Percentiles rank a stretch among this genome's conserved stretches.
phyloP scores from a whole-genome alignment of 1,284 basidiomycete species.

The Sanghuangporus baumii region DNA sequence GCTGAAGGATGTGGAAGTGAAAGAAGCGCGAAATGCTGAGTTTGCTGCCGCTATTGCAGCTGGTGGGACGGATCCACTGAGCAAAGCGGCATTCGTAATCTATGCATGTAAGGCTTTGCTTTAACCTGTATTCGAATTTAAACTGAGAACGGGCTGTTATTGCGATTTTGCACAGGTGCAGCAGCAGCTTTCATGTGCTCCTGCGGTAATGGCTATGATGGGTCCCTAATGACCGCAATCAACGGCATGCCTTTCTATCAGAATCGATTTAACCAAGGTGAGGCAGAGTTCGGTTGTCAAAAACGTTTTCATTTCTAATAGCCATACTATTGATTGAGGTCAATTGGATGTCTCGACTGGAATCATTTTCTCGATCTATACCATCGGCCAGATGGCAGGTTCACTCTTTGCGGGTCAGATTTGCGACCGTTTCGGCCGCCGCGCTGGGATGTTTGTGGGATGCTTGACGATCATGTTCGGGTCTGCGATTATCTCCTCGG shows the following conservation, averaged over 20 bases:
- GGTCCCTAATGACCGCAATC: constrained; percentile 20
- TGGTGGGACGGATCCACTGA: constrained; percentile 17
- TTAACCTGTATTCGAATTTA: too few species aligned
- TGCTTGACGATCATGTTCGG: constrained; percentile 21
- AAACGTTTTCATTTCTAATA: not conserved
- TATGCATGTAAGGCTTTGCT: constrained; percentile 17
- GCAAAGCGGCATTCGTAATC: constrained; percentile 18
- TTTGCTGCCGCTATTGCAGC: constrained; percentile 14
- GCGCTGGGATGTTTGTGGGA: constrained; percentile 27
- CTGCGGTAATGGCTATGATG: constrained; percentile 17
- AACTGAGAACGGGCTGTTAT: not conserved
- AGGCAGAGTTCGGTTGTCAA: not conserved
- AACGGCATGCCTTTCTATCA: constrained; percentile 18
- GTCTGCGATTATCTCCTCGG: constrained; percentile 25
- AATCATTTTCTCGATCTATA: constrained; percentile 24
- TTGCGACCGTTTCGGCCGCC: constrained; percentile 27
- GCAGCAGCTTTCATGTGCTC: constrained; percentile 17
- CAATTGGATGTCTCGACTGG: constrained; percentile 19
- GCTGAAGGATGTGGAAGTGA: constrained; percentile 3
- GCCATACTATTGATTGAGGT: constrained; percentile 5
- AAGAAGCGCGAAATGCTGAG: constrained; percentile 7
- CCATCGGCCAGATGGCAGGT: constrained; percentile 24
- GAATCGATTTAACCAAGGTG: not conserved
- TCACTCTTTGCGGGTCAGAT: constrained; percentile 23
- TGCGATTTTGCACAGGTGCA: constrained; percentile 6